These are phyloP conservation scores for Picochlorum costavermella DNA, from an alignment of 139 green algal genomes.

Conservation along the genomic window DNA sequence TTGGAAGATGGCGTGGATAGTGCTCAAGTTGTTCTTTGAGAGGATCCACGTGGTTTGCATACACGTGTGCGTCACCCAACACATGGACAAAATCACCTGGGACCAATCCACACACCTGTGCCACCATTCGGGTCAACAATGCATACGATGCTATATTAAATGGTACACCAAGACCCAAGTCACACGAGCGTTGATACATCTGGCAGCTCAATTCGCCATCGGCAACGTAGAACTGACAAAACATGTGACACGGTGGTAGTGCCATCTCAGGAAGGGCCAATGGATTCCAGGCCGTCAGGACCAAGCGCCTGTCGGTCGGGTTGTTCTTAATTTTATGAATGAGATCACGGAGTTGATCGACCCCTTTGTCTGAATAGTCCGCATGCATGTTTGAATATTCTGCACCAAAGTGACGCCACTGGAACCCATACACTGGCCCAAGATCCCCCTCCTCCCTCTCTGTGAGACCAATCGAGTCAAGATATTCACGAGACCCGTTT, in stretches of 20 bases:
- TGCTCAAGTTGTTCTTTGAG: slow-evolving; percentile 88
- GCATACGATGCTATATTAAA: slow-evolving; percentile 99
- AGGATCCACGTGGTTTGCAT: slow-evolving; percentile 94
- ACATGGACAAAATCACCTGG: slow-evolving; percentile 92
- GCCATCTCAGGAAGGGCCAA: slow-evolving; percentile 88
- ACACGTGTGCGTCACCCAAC: slow-evolving; percentile 95
- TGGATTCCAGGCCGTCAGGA: slow-evolving; percentile 98
- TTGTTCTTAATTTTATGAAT: slow-evolving; percentile 80
- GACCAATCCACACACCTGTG: slow-evolving; percentile 79
- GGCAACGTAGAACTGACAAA: slow-evolving; percentile 96
- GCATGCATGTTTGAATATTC: slow-evolving; percentile 91
- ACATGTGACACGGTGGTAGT: slow-evolving; percentile 98
- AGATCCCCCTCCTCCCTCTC: slow-evolving; percentile 88
- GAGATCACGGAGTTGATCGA: slow-evolving; percentile 94
- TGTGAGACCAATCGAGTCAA: slow-evolving; percentile 52
- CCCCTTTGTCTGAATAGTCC: slow-evolving; percentile 89
- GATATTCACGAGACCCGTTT: slow-evolving; percentile 70
- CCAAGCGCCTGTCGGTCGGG: slow-evolving; percentile 86
- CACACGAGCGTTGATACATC: slow-evolving; percentile 97
- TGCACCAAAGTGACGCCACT: slow-evolving; percentile 98
- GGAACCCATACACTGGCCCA: slow-evolving; percentile 98
- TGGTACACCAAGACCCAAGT: slow-evolving; percentile 96
- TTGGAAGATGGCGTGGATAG: slow-evolving; percentile 68
- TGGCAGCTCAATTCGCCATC: slow-evolving; percentile 94
- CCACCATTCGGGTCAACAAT: slow-evolving; percentile 88